Evolutionary conservation across 306 rosid species (phyloP).

Genomic region (Quercus glauca): DNA sequence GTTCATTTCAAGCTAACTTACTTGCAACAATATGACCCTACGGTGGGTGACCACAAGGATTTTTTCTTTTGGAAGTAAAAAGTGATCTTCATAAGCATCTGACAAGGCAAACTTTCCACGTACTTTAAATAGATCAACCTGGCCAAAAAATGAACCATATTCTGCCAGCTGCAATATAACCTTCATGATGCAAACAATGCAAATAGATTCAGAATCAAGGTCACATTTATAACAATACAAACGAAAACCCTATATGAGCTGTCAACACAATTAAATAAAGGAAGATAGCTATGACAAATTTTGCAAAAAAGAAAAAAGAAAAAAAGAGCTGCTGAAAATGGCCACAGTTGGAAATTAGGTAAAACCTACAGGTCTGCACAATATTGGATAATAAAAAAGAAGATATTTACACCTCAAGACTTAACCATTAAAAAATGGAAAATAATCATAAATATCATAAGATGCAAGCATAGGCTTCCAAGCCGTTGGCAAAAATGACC

Average conservation of each 20-base stretch:
- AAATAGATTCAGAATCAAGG: not conserved
- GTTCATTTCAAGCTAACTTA: constrained; percentile 36
- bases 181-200: constrained; percentile 49
- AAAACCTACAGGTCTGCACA: not conserved
- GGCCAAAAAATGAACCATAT: constrained; percentile 94
- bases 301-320: not conserved
- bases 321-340: not conserved
- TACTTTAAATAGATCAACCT: constrained; percentile 95
- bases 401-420: not conserved
- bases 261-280: not conserved
- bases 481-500: not conserved
- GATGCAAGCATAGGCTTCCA: not conserved
- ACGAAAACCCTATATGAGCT: not conserved
- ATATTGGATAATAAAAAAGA: not conserved
- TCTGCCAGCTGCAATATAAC: constrained; percentile 93
- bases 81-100: constrained; percentile 98
- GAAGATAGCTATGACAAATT: not conserved
- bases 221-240: not conserved
- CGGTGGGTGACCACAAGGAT: constrained; percentile 78
- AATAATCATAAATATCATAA: not conserved
- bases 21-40: constrained; percentile 87
- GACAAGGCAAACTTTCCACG: constrained; percentile 97
- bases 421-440: not conserved
- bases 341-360: not conserved
- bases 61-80: constrained; percentile 82